Conservation (phyloP, 2,329 filamentous ascomycete species). For the Arthroderma sp. region DNA sequence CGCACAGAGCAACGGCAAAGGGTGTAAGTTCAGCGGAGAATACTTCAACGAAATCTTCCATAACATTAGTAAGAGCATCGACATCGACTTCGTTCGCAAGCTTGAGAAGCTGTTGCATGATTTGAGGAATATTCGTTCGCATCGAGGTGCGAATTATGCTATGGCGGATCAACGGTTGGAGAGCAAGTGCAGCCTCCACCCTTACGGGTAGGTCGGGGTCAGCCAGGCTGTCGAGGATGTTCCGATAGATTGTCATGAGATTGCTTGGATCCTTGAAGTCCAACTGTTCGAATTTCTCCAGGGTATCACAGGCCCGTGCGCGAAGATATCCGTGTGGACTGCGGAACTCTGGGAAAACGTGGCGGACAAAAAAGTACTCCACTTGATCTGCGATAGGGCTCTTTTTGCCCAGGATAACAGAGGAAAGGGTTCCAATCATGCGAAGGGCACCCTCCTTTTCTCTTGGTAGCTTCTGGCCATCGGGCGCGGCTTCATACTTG, state of each 20-base stretch:
- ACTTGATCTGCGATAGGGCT: constrained; percentile 95
- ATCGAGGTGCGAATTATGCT: constrained; percentile 88
- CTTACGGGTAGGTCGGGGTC: constrained; percentile 86
- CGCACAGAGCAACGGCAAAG: constrained; percentile 89
- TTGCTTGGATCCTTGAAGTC: constrained; percentile 97
- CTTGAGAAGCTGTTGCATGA: constrained; percentile 97
- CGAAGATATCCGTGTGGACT: constrained; percentile 85
- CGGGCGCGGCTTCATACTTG: constrained; percentile 72
- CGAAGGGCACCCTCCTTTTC: constrained; percentile 93
- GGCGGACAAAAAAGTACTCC: constrained; percentile 95
- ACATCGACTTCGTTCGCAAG: constrained; percentile 96
- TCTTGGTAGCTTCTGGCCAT: constrained; percentile 81
- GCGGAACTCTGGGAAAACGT: constrained; percentile 96
- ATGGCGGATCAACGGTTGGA: constrained; percentile 91
- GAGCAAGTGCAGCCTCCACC: constrained; percentile 82
- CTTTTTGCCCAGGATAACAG: constrained; percentile 94
- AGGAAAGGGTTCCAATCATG: constrained; percentile 92
- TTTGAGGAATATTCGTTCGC: constrained; percentile 95
- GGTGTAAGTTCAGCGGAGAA: constrained; percentile 95
- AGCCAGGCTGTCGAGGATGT: constrained; percentile 94
- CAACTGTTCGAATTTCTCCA: constrained; percentile 95
- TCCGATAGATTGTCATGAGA: constrained; percentile 87
- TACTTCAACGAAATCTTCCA: constrained; percentile 99
- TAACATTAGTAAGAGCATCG: constrained; percentile 91
- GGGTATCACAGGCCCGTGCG: constrained; percentile 87